Evolutionary conservation across 306 rosid species (phyloP), one percentile per base, ranked within the genome.

Genomic region (Lablab purpureus): DNA sequence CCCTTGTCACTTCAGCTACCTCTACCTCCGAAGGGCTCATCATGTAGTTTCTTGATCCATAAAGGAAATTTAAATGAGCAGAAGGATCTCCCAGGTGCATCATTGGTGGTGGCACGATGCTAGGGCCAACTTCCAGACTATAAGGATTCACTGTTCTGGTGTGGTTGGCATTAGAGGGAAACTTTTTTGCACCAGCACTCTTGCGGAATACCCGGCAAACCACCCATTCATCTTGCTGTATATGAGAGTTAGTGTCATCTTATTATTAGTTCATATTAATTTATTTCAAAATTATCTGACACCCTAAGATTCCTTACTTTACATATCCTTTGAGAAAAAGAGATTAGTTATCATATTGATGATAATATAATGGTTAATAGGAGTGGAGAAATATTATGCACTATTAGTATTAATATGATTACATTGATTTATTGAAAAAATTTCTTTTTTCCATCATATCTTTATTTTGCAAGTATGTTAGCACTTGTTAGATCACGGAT

Each of bases 211-310:
- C 90, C 10, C 98, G 84, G 81, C 93, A 91, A 5, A 93, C 96
- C 72, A 90, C 98, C 98, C 98, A 93, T 76, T 93, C 98, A 81
- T 93, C 98, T 89, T 91, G 92, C 82, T 82, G 75, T n/a, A 19
- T 56, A 21, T 18, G 10, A 75, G 10, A 49, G 32, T 13, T 0
- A 25, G 22, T 2, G n/a, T 59, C 9, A 17, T n/a, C 13, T 5
- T 7, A 37, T 59, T 59, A 15, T 59, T 59, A 15, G 51, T 22
- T 54, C 64, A 25, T 58, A 0, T 34, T 34, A 5, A 34, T 34
- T 34, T 34, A 34, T 18, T 55, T 2, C 13, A 55, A 55, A 55
- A 55, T 55, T 15, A 23, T 56, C 23, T 22, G 10, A 23, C 17
- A 56, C 25, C 3, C 34, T 56, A 11, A 34, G 8, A 34, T 34